These are phyloP conservation scores for Vaccinium myrtillus DNA, from an alignment of 148 eudicot genomes.

Conservation along the genomic window DNA sequence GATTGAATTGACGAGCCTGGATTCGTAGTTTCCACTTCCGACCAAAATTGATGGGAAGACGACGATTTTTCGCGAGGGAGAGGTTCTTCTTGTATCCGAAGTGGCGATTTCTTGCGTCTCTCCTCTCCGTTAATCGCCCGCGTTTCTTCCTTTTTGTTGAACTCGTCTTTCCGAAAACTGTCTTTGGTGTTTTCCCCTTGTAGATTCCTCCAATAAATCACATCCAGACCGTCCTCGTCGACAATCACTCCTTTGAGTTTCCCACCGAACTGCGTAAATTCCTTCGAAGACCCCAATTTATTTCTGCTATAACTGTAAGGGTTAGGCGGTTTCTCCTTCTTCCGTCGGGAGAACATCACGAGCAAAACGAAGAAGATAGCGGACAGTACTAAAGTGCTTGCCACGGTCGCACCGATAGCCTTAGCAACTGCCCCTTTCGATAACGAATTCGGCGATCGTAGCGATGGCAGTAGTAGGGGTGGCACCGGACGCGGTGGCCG, in stretches of 20 bases:
- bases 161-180: constrained; percentile 27
- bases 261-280: constrained; percentile 47
- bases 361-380: constrained; percentile 46
- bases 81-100: constrained; percentile 30
- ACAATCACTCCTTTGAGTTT: constrained; percentile 68
- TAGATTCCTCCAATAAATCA: constrained; percentile 75
- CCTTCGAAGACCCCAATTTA: constrained; percentile 11
- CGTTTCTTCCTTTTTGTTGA: constrained; percentile 26
- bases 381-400: constrained; percentile 52
- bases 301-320: neutral
- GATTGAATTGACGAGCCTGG: constrained; percentile 10
- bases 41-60: constrained; percentile 44
- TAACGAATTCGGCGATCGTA: constrained; percentile 22
- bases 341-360: constrained; percentile 21
- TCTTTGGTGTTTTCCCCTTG: constrained; percentile 46
- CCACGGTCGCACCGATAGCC: constrained; percentile 73
- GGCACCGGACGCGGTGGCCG: constrained; percentile 12
- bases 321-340: constrained; percentile 18
- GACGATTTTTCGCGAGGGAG: constrained; percentile 55
- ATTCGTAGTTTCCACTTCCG: constrained; percentile 19
- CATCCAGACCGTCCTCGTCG: constrained; percentile 90
- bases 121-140: constrained; percentile 14
- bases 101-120: constrained; percentile 7
- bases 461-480: constrained; percentile 14
- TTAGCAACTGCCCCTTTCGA: constrained; percentile 44